phyloP scores from a whole-genome alignment of 257 asterid genomes.

The Gentiana macrophylla region DNA sequence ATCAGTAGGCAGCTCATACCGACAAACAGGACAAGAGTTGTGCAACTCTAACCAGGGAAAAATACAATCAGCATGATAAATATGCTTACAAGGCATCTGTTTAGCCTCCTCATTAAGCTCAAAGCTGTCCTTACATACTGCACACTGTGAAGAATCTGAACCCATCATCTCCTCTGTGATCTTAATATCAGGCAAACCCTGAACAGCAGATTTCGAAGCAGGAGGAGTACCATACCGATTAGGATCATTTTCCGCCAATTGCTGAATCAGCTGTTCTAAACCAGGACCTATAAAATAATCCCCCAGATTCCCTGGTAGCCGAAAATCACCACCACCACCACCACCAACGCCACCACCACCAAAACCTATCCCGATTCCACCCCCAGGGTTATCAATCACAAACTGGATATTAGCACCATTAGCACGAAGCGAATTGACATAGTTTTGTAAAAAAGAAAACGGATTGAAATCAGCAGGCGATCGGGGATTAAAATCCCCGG shows the following conservation, averaged over 20 bases:
- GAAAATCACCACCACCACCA: conserved; percentile 24
- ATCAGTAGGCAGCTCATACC: conserved; percentile 84
- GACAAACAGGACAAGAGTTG: conserved; percentile 89
- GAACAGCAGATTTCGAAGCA: conserved; percentile 55
- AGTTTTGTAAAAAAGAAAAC: conserved; percentile 32
- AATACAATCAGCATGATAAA: conserved; percentile 78
- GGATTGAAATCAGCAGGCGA: conserved; percentile 60
- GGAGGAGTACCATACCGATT: conserved; percentile 86
- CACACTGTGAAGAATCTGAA: conserved; percentile 63
- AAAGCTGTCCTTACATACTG: conserved; percentile 80
- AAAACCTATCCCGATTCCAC: conserved; percentile 14
- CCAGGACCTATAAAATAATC: conserved; percentile 82
- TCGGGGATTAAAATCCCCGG: conserved; percentile 15
- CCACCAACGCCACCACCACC: conserved; percentile 16
- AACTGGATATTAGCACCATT: conserved; percentile 62
- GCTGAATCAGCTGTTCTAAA: conserved; percentile 76
- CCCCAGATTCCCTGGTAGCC: conserved; percentile 51
- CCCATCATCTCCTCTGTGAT: conserved; percentile 37
- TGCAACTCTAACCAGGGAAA: conserved; percentile 88
- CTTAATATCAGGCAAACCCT: conserved; percentile 55
- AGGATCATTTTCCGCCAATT: conserved; percentile 79
- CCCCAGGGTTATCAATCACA: conserved; percentile 48
- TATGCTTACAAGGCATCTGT: conserved; percentile 83
- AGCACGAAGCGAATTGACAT: conserved; percentile 39
- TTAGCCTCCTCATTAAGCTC: conserved; percentile 54